A percentile compares a stretch with the other conserved stretches of the same genome.
These are phyloP conservation scores for Phytophthora kernoviae DNA, from an alignment of 352 stramenopile genomes.

Conservation along the genomic window DNA sequence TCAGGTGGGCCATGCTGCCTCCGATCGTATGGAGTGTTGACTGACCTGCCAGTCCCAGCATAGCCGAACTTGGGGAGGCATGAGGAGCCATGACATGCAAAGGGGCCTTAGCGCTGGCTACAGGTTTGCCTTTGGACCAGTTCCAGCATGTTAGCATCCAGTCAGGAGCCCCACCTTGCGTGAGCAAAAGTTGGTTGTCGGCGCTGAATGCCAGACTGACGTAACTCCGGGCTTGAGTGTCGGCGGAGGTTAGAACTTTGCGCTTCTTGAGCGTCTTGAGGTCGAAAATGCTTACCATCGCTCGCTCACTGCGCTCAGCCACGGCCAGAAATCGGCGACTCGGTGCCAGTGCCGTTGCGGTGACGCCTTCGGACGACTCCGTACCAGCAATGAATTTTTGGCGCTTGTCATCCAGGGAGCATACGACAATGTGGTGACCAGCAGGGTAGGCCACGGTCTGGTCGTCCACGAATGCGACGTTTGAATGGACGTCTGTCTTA, in stretches of 20 bases:
- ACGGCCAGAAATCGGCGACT: constrained; percentile 80
- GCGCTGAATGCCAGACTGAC: constrained; percentile 90
- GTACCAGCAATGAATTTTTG: constrained; percentile 90
- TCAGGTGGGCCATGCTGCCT: constrained; percentile 29
- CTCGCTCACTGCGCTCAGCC: constrained; percentile 73
- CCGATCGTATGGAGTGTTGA: constrained; percentile 28
- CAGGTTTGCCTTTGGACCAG: constrained; percentile 91
- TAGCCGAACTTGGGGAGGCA: constrained; percentile 48
- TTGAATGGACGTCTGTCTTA: constrained; percentile 84
- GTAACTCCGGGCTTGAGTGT: constrained; percentile 67
- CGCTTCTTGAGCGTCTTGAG: constrained; percentile 90
- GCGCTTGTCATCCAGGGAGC: constrained; percentile 90
- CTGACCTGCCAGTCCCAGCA: constrained; percentile 38
- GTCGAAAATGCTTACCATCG: constrained; percentile 87
- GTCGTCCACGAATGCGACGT: constrained; percentile 87
- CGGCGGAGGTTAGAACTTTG: constrained; percentile 82
- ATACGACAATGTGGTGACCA: constrained; percentile 88
- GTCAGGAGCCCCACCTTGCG: constrained; percentile 82
- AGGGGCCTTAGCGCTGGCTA: constrained; percentile 76
- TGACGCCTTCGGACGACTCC: constrained; percentile 76
- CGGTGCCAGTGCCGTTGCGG: constrained; percentile 66
- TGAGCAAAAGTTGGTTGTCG: constrained; percentile 91
- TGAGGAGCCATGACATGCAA: constrained; percentile 57
- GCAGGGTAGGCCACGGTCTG: constrained; percentile 85
- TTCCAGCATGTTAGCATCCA: constrained; percentile 93